Evolutionary conservation across 495 filamentous ascomycete species (phyloP), one percentile per base, ranked within the genome.

Genomic region (Penicillium turbatum): DNA sequence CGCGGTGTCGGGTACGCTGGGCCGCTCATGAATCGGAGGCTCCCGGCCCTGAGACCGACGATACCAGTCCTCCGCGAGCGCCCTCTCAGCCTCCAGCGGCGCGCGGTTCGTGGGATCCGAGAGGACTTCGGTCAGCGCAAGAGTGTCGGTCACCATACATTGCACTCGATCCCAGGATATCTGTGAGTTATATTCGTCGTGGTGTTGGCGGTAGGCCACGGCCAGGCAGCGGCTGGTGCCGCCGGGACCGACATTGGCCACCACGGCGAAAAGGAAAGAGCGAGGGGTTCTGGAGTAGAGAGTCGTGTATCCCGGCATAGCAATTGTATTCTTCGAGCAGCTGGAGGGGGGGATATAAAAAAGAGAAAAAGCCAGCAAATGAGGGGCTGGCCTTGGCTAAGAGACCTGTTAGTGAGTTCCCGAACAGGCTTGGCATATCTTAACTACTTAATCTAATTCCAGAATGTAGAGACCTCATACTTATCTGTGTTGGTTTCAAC

Each of bases 221-320:
- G 52, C 52, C 42, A 59, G 51, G 47, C 38, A 17, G 44, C 31
- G 51, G 43, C 52, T 60, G 35, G 57, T 30, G 40, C 57, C 52
- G 29, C 42, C 12, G 48, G 57, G 57, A 37, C 57, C 57, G 52
- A 60, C 52, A 55, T 60, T 60, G 35, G 57, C 57, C 26, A 60
- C 43, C 34, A 60, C 41, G 49, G 48, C 24, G 38, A 60, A 60
- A 29, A 60, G 53, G 34, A 60, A 60, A 16, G 53, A 60, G 36
- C 57, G 54, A 19, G 58, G 58, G 15, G 13, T 46, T 2, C 9
- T 46, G 31, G 49, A 40, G 34, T 32, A 24, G 6, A 61, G 26
- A 48, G n/a, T 19, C 34, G 32, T 50, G 44, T 60, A 56, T 56
- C 32, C 45, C 32, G 35, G 16, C 32, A 48, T 48, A 37, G 4